Base-by-base conservation (phyloP, 768 basidiomycete genomes). In the Tephrocybe sp. region DNA sequence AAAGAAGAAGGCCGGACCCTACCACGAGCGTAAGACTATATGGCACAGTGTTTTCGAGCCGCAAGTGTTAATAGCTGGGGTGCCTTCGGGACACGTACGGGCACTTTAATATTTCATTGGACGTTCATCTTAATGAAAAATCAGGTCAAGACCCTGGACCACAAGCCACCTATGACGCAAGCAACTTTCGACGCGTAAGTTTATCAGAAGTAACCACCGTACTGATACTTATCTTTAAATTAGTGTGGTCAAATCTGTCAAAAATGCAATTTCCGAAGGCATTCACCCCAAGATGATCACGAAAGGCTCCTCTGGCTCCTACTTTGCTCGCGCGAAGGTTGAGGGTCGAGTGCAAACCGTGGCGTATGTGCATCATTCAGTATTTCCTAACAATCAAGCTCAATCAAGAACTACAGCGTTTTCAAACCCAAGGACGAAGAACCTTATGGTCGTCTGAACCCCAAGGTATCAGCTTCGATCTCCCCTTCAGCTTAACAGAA, bases 361-460 rank as follows among this genome's bases (percentile, higher is more conserved):
- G 39, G 89, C 86, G 89, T 90, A 62, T 67, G 88, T n/a, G 35
- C 36, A 36, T 40, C 22, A n/a, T 39, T 19, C 11, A 35, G 16
- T 17, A 43, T 8, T 32, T 22, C 17, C 10, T 5, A 20, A 33
- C 13, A 16, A 38, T 20, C 9, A 38, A 42, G 51, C 20, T 53
- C 9, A 16, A 11, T 22, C 16, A 10, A 14, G 35, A 17, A 19
- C 17, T 3, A 33, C 47, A 93, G 87, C 5, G 89, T 95, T 3
- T 95, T 96, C 68, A 95, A 95, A 65, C 92, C 92, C 1, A 92
- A 93, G 65, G 88, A 91, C 52, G 89, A 91, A 63, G 90, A 93
- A 59, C 92, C 92, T 1, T 95, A 94, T 63, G 92, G 92, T 20
- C 75, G 83, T 35, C 74, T 93, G 16, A 94, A 94, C 65, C 92